Evolutionary conservation across 305 asterid genomes (phyloP).

Genomic region (Fraxinus dipetala): DNA sequence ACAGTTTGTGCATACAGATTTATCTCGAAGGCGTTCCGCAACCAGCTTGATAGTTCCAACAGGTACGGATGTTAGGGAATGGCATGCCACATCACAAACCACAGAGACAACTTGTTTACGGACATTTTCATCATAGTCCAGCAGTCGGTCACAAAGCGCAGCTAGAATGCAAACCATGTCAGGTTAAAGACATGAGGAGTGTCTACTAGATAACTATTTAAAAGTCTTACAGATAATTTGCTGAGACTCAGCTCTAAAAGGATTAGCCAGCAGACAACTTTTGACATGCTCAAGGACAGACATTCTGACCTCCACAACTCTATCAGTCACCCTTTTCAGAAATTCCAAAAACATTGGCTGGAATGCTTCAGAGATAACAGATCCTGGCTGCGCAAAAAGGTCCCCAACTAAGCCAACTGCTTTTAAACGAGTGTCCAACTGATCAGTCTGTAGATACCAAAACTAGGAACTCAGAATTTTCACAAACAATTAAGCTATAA

Average conservation of each 20-base stretch:
- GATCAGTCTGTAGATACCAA: slow-evolving; percentile 72
- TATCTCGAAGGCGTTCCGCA: slow-evolving; percentile 92
- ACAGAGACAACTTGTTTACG: slow-evolving; percentile 89
- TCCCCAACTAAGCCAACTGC: slow-evolving; percentile 84
- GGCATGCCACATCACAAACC: slow-evolving; percentile 80
- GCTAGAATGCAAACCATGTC: slow-evolving; percentile 50
- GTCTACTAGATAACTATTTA: slow-evolving; percentile 11
- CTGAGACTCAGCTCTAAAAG: slow-evolving; percentile 69
- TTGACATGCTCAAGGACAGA: slow-evolving; percentile 75
- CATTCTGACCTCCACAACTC: slow-evolving; percentile 58
- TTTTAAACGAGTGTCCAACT: slow-evolving; percentile 73
- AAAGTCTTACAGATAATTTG: slow-evolving; percentile 69
- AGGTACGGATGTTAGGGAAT: slow-evolving; percentile 55
- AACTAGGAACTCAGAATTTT: slow-evolving; percentile 27
- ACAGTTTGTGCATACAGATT: slow-evolving; percentile 64
- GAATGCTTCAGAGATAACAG: slow-evolving; percentile 65
- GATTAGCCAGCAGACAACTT: slow-evolving; percentile 68
- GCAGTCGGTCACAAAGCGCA: slow-evolving; percentile 76
- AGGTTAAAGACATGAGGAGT: slow-evolving; percentile 28
- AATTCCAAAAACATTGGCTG: slow-evolving; percentile 83
- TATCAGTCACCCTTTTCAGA: slow-evolving; percentile 84
- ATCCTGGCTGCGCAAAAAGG: slow-evolving; percentile 73
- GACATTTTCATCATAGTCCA: slow-evolving; percentile 92
- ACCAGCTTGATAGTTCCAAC: slow-evolving; percentile 75
- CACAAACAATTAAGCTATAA: slow-evolving; percentile 16